Base-by-base conservation (phyloP, 116 monocot species). In the Zostera marina region DNA sequence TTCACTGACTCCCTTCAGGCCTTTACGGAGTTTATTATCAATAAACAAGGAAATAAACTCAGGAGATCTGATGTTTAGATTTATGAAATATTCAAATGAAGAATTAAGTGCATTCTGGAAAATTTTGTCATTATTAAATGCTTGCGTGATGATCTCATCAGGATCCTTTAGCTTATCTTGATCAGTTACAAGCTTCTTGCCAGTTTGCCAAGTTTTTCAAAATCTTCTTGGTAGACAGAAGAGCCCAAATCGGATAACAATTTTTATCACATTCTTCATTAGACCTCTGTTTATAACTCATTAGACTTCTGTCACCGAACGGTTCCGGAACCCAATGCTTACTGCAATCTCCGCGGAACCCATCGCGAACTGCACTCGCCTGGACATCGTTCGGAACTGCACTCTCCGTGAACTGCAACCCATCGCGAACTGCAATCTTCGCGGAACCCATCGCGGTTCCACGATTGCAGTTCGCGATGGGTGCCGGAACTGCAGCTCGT, bases 21-120 rank as follows among this genome's bases (percentile, higher is more conserved):
- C 87, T 63, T 77, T 83, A 3, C 87, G 80, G 32, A 92, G 79
- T 63, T 92, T 92, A 52, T 92, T 84, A 59, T 92, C 92, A 22
- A 92, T 81, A 65, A 76, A 92, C 13, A 92, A 56, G 16, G 92
- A 92, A 25, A 92, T 92, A 48, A 81, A 92, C 63, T 92, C 92
- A 9, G 92, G 87, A 40, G 92, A 87, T 21, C 92, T 71, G 53
- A 68, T 83, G 41, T 92, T 92, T 63, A 92, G 66, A 75, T 92
- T 92, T 17, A 92, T 83, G 53, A 92, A 92, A 60, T 79, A 84
- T 61, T 92, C 92, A 73, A 92, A 92, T 4, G 87, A 92, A 3
- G 83, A 87, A 58, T 83, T 92, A 43, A 92, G 60, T 39, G 87
- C 92, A 76, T 92, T 92, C 64, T 83, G 92, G 73, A 92, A 92